Percentiles rank a stretch among this genome's conserved stretches.
Conservation (phyloP, 805 yeast genomes). For the Diddensiella santjacobensis region DNA sequence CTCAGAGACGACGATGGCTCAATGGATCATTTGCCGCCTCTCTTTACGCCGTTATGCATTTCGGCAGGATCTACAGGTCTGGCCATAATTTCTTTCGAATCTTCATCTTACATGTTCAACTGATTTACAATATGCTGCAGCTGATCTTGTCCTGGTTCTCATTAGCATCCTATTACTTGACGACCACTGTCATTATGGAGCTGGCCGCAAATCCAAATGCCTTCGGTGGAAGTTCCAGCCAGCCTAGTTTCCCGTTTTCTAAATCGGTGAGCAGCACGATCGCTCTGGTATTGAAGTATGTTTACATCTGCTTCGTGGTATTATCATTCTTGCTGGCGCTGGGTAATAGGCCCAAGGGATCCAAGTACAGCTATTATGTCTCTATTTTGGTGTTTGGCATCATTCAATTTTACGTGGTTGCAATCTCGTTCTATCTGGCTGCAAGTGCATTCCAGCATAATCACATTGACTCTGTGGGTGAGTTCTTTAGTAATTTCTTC, state of each 20-base stretch:
- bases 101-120: constrained; percentile 50
- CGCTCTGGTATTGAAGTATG: constrained; percentile 51
- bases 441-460: constrained; percentile 46
- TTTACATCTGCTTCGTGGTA: constrained; percentile 53
- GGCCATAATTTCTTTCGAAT: constrained; percentile 50
- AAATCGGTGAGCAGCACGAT: constrained; percentile 37
- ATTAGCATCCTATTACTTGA: constrained; percentile 58
- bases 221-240: constrained; percentile 43
- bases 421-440: constrained; percentile 57
- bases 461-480: constrained; percentile 23
- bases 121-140: constrained; percentile 50
- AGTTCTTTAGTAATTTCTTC: constrained; percentile 35
- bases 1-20: constrained; percentile 66
- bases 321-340: constrained; percentile 59
- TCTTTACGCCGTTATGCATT: constrained; percentile 46
- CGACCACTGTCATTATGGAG: constrained; percentile 56
- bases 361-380: constrained; percentile 50
- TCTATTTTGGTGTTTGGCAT: constrained; percentile 55
- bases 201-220: constrained; percentile 38
- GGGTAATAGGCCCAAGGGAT: constrained; percentile 63
- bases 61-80: constrained; percentile 52
- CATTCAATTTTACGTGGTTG: constrained; percentile 55
- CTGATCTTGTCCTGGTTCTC: constrained; percentile 62
- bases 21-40: constrained; percentile 70
- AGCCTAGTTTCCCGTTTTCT: constrained; percentile 37